Evolutionary conservation across 352 stramenopile genomes (phyloP), one percentile per base, ranked within the genome.

Genomic region (Globisporangium spiculum): DNA sequence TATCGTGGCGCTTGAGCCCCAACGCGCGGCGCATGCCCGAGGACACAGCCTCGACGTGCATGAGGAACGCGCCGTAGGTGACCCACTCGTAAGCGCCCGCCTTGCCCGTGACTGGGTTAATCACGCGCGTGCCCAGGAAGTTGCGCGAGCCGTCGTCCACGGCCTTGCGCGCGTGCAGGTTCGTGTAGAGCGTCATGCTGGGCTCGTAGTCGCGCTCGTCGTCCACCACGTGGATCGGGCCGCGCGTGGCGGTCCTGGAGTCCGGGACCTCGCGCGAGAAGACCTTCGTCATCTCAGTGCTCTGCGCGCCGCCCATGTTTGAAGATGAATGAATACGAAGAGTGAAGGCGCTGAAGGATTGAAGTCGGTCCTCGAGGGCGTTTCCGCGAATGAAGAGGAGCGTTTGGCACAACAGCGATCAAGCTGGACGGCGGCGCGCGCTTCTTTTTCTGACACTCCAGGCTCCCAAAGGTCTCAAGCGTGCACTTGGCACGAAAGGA

Each of bases 101-200:
- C 12, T 74, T 60, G 12, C 73, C 75, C 2, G 73, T 87, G 7
- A 46, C 64, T 0, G 74, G 57, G 58, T 86, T 76, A 20, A 80
- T 67, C 18, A 60, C 59, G 8, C 82, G 78, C 57, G 72, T 81
- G 38, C 83, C 83, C 32, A 89, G 83, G 46, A 86, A 80, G 48
- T 62, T 72, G 48, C 77, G 78, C 48, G 71, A 78, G 55, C 80
- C 80, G 54, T 86, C 75, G 54, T 85, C 78, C 32, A 88, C 60
- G 52, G 75, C 71, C 41, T 67, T 65, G 27, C 81, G 76, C 32
- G 84, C 77, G 66, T 85, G 64, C 32, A 87, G 68, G 65, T 86
- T 89, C 6, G 77, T 83, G 71, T 82, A 87, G 34, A 86, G 76
- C 68, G 81, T 89, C 74, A 79, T 81, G 60, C 79, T 72, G 27